These are phyloP conservation scores for Gamsiella multidivaricata DNA, from an alignment of 192 early-diverging fungal genomes.

Conservation along the genomic window DNA sequence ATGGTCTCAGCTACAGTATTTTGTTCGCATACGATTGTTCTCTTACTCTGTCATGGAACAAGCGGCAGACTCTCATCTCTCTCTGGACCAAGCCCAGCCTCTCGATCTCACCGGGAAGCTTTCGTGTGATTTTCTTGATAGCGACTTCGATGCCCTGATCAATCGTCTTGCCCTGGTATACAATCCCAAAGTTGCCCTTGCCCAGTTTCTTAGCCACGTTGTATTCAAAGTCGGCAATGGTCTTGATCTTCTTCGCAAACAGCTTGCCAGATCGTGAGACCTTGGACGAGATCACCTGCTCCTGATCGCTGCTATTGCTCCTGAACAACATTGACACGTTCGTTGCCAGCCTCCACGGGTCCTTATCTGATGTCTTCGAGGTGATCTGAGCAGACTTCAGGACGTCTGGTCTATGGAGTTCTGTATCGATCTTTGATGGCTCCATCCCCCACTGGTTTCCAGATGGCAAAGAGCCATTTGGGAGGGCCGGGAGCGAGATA, in stretches of 20 bases:
- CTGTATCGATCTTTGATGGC: constrained; percentile 23
- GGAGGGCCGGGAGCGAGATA: background rate
- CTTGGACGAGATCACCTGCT: constrained; percentile 25
- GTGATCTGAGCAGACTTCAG: background rate
- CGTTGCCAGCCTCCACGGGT: background rate
- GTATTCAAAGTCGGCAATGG: constrained; percentile 43
- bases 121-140: constrained; percentile 45
- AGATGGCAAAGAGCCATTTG: background rate
- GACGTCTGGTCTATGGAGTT: background rate
- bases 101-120: constrained; percentile 44
- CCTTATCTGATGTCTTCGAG: background rate
- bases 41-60: constrained; percentile 29
- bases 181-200: constrained; percentile 50
- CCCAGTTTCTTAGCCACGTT: constrained; percentile 40
- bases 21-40: too few species aligned
- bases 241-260: constrained; percentile 45
- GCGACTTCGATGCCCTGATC: constrained; percentile 19
- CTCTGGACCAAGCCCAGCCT: constrained; percentile 42
- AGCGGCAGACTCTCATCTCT: constrained; percentile 38
- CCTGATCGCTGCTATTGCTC: background rate
- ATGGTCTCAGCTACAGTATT: too few species aligned
- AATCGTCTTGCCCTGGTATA: constrained; percentile 37
- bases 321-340: background rate
- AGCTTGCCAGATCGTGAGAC: constrained; percentile 33
- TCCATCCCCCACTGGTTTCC: background rate